Percentiles rank a stretch among this genome's conserved stretches.
Conservation (phyloP, 345 rosid genomes). For the Hibiscus tridactylites region DNA sequence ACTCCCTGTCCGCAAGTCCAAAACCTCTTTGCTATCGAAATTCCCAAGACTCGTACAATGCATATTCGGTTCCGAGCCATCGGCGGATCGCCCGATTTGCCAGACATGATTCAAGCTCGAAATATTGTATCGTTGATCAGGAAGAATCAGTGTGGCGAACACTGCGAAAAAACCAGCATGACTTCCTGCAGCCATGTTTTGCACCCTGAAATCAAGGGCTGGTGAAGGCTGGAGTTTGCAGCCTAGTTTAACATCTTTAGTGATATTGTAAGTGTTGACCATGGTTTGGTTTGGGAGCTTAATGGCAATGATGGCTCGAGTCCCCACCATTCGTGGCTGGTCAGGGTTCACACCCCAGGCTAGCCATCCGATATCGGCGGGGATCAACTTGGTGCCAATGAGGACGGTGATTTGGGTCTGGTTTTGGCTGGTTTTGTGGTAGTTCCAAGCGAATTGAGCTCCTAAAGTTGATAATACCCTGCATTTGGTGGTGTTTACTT, state of each 20-base stretch:
- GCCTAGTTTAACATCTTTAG: constrained; percentile 20
- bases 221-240: constrained; percentile 32
- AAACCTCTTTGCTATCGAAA: constrained; percentile 35
- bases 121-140: constrained; percentile 18
- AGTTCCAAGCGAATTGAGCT: constrained; percentile 30
- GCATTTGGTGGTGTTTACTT: constrained; percentile 3
- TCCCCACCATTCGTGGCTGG: constrained; percentile 40
- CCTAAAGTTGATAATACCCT: constrained; percentile 25
- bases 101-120: constrained; percentile 37
- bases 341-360: constrained; percentile 60
- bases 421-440: background rate
- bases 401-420: constrained; percentile 15
- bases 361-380: constrained; percentile 30
- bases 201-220: constrained; percentile 6
- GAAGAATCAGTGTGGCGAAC: constrained; percentile 24
- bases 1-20: constrained; percentile 12
- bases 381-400: constrained; percentile 17
- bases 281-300: constrained; percentile 6
- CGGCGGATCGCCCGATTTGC: constrained; percentile 35
- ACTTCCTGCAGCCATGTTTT: background rate
- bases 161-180: background rate
- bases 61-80: constrained; percentile 20
- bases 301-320: constrained; percentile 42
- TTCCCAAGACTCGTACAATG: constrained; percentile 30
- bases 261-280: constrained; percentile 27